Evolutionary conservation across 306 rosid genomes (phyloP).

Genomic region (Gleditsia sinensis): DNA sequence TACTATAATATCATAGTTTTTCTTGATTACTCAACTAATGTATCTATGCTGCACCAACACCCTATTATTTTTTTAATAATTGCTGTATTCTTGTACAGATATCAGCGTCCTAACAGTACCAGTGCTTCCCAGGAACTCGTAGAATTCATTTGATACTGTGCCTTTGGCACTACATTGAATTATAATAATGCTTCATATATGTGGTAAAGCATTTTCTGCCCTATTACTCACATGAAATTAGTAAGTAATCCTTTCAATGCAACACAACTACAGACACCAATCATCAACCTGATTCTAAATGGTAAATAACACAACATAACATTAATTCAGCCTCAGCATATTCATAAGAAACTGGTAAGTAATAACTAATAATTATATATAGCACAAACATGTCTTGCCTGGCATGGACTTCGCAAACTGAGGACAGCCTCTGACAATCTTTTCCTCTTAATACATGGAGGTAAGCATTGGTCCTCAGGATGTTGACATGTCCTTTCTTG

Average conservation of each 20-base stretch:
- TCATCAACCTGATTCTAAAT: neutral
- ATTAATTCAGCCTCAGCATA: neutral
- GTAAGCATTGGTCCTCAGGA: constrained; percentile 42
- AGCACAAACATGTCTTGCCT: constrained; percentile 51
- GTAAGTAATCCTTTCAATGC: neutral
- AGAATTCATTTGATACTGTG: constrained; percentile 13
- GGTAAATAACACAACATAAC: constrained; percentile 21
- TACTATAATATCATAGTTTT: neutral
- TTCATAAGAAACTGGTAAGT: constrained; percentile 18
- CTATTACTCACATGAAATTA: constrained; percentile 22
- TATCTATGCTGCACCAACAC: neutral
- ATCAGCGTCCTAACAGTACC: neutral
- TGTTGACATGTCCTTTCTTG: constrained; percentile 42
- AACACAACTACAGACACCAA: constrained; percentile 9
- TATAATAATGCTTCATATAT: neutral
- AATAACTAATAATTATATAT: neutral
- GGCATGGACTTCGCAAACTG: constrained; percentile 48
- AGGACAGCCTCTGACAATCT: constrained; percentile 60
- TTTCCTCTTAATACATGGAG: constrained; percentile 48
- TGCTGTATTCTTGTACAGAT: too few species aligned
- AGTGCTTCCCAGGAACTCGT: constrained; percentile 19
- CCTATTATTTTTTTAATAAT: too few species aligned
- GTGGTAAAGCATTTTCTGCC: neutral
- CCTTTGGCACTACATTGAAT: constrained; percentile 12
- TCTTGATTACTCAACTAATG: neutral